Evolutionary conservation across 345 rosid species (phyloP).

Genomic region (Clarkia xantiana): DNA sequence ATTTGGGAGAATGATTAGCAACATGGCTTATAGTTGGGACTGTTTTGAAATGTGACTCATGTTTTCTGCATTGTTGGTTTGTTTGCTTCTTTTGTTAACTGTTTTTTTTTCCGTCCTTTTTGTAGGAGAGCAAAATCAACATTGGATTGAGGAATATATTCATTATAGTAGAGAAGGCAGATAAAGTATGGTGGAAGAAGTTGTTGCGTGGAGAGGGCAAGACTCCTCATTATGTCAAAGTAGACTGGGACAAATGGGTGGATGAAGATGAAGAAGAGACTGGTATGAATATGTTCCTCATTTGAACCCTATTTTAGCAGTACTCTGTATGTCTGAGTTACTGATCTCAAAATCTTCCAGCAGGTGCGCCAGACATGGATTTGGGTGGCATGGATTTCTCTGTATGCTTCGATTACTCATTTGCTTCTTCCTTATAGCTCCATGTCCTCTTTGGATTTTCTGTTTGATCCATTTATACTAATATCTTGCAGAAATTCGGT

Average conservation of each 20-base stretch:
- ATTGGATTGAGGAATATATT: slow-evolving; percentile 56
- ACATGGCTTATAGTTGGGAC: no score
- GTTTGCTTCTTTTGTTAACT: not conserved
- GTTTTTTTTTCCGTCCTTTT: not conserved
- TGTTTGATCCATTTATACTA: not conserved
- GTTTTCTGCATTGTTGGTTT: not conserved
- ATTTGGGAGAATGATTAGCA: no score
- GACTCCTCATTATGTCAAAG: slow-evolving; percentile 64
- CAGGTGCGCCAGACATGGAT: slow-evolving; percentile 44
- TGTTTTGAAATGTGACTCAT: not conserved
- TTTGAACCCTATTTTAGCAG: not conserved
- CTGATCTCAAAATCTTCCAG: not conserved
- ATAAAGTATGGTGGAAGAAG: slow-evolving; percentile 66
- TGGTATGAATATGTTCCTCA: not conserved
- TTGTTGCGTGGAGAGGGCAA: slow-evolving; percentile 48
- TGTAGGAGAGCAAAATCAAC: slow-evolving; percentile 63
- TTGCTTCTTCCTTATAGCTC: not conserved
- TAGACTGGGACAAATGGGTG: slow-evolving; percentile 93
- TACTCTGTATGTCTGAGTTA: not conserved
- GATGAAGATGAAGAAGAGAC: slow-evolving; percentile 65
- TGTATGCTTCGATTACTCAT: slow-evolving; percentile 19
- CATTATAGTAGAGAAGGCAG: slow-evolving; percentile 66
- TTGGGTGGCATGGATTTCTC: slow-evolving; percentile 72
- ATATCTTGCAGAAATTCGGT: slow-evolving; percentile 24
- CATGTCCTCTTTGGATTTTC: not conserved